Conservation (phyloP, 2,329 filamentous ascomycete genomes). For the Ophiostoma himal-ulmi region DNA sequence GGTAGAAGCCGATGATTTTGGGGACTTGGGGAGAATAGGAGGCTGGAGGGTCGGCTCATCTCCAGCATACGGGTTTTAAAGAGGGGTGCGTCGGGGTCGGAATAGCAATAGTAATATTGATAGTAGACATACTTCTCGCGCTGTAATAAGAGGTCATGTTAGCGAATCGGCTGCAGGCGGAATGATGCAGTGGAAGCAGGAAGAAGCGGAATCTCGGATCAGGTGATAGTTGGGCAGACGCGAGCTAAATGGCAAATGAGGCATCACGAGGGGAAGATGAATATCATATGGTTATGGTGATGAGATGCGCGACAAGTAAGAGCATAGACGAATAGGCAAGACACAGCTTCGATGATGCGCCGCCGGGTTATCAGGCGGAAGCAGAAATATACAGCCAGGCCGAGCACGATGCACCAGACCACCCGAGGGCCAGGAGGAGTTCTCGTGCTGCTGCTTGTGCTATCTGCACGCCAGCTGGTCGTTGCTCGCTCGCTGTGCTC, state of each 20-base stretch:
- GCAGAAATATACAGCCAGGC: neutral
- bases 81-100: neutral
- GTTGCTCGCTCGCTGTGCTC: neutral
- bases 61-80: neutral
- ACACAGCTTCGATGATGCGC: neutral
- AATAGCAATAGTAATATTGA: neutral
- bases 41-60: neutral
- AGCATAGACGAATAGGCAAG: neutral
- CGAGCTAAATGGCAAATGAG: neutral
- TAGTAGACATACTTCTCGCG: slow-evolving; percentile 18
- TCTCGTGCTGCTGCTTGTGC: neutral
- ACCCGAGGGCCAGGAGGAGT: neutral
- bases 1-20: neutral
- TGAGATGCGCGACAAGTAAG: neutral
- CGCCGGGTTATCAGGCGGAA: neutral
- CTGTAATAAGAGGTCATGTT: neutral
- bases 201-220: neutral
- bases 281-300: neutral
- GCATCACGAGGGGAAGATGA: neutral
- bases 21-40: neutral
- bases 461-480: neutral
- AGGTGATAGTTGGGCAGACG: neutral
- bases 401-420: neutral
- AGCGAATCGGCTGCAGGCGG: neutral
- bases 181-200: neutral